Evolutionary conservation across 2,329 filamentous ascomycete species (phyloP).

Genomic region (Pyrenophora teres): DNA sequence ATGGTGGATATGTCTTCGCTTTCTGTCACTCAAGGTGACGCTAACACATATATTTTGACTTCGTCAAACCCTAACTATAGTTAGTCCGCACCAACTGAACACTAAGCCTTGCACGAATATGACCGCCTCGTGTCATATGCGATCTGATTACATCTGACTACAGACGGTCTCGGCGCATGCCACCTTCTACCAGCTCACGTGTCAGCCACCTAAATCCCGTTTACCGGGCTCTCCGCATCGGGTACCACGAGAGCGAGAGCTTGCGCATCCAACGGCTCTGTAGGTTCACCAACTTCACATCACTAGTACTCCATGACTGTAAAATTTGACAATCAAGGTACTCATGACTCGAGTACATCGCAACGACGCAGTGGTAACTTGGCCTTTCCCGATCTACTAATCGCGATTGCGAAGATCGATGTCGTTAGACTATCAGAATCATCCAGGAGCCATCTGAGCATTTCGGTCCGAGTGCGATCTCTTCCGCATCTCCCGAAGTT

Average conservation of each 20-base stretch:
- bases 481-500: too few species aligned
- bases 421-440: too few species aligned
- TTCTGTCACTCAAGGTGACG: background rate
- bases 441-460: too few species aligned
- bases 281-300: background rate
- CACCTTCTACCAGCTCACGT: slow-evolving; percentile 6
- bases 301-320: too few species aligned
- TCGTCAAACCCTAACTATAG: background rate
- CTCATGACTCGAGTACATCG: too few species aligned
- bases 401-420: too few species aligned
- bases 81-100: background rate
- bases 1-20: background rate
- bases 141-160: background rate
- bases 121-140: too few species aligned
- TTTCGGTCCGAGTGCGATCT: too few species aligned
- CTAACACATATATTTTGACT: background rate
- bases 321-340: too few species aligned
- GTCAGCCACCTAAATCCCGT: background rate
- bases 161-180: background rate
- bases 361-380: too few species aligned
- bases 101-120: background rate
- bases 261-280: background rate
- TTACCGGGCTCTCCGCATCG: slow-evolving; percentile 5
- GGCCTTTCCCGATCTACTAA: too few species aligned
- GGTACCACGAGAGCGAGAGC: background rate